Evolutionary conservation across 179 eudicot species (phyloP).

Genomic region (Beta lomatogona): DNA sequence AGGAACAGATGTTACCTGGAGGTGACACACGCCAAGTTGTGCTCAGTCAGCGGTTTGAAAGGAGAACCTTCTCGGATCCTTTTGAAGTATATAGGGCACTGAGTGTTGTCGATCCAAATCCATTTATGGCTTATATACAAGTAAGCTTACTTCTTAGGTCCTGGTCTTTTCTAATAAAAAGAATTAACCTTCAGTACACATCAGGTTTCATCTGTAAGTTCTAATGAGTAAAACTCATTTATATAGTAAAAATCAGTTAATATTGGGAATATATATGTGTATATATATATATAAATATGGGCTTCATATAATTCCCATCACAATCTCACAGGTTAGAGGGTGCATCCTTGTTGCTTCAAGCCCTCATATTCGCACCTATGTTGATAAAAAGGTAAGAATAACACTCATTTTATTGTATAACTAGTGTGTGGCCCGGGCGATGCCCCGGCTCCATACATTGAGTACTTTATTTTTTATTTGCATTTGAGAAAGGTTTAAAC

Average conservation of each 20-base stretch:
- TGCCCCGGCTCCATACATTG: too few species aligned
- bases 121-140: slow-evolving; percentile 78
- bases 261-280: too few species aligned
- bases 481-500: too few species aligned
- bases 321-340: slow-evolving; percentile 56
- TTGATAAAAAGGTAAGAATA: slow-evolving; percentile 43
- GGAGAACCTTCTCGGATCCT: slow-evolving; percentile 68
- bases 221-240: not conserved
- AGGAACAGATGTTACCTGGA: slow-evolving; percentile 42
- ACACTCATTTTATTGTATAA: not conserved
- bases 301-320: not conserved
- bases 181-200: not conserved
- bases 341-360: slow-evolving; percentile 70
- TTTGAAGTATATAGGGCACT: slow-evolving; percentile 76
- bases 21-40: slow-evolving; percentile 34
- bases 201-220: not conserved
- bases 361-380: slow-evolving; percentile 59
- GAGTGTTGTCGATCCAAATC: slow-evolving; percentile 79
- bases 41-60: slow-evolving; percentile 40
- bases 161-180: not conserved
- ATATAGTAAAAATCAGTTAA: too few species aligned
- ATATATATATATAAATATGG: too few species aligned
- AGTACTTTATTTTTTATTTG: too few species aligned
- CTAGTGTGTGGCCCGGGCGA: too few species aligned
- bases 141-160: slow-evolving; percentile 30